These are phyloP conservation scores for Pharnaceum exiguum DNA, from an alignment of 148 eudicot genomes.

Conservation along the genomic window DNA sequence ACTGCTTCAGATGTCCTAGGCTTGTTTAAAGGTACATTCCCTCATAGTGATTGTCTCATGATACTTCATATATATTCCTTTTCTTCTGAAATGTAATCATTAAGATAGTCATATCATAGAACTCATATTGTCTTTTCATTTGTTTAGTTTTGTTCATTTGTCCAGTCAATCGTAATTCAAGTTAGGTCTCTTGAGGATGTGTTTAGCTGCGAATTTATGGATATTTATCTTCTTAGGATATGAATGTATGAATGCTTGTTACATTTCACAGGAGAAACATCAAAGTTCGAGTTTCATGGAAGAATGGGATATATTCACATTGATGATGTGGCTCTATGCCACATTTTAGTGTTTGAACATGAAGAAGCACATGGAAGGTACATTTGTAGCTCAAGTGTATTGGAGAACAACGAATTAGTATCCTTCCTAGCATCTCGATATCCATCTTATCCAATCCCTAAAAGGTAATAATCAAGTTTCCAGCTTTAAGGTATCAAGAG, in stretches of 20 bases:
- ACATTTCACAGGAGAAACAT: slow-evolving; percentile 49
- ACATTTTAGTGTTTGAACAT: slow-evolving; percentile 73
- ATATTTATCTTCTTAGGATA: background rate
- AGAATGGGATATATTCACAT: slow-evolving; percentile 96
- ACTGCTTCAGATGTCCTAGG: slow-evolving; percentile 87
- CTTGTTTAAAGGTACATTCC: slow-evolving; percentile 53
- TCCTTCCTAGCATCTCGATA: slow-evolving; percentile 54
- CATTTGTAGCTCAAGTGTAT: slow-evolving; percentile 67
- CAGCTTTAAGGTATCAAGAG: no score
- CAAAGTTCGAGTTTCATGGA: slow-evolving; percentile 68
- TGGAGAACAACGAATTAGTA: slow-evolving; percentile 56
- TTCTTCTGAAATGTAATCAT: no score
- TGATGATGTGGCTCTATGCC: slow-evolving; percentile 81
- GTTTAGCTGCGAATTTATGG: no score
- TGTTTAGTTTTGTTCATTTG: no score
- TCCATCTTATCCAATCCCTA: slow-evolving; percentile 69
- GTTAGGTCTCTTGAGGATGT: no score
- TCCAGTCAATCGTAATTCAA: no score
- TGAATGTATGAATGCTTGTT: background rate
- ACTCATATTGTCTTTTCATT: no score
- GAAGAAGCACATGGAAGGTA: slow-evolving; percentile 69
- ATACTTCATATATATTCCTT: no score
- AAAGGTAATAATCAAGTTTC: no score
- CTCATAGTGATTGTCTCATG: background rate
- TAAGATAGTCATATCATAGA: no score